Conservation (phyloP, 176 grass and related monocot genomes). For the Panicum miliaceum region DNA sequence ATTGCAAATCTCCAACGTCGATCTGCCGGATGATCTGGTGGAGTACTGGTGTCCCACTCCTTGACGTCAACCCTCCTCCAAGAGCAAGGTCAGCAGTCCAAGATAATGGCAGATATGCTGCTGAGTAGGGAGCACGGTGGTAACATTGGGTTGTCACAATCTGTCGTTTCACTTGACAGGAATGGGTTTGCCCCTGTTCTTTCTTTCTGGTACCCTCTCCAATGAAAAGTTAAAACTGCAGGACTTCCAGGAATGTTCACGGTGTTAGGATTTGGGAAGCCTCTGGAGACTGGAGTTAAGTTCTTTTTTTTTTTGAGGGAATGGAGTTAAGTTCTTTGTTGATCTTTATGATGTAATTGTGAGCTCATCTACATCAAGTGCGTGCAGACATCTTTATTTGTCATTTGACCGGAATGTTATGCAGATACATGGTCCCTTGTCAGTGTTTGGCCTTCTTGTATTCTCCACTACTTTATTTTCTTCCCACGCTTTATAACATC, state of each 20-base stretch:
- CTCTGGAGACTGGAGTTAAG: no score
- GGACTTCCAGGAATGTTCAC: conserved; percentile 10
- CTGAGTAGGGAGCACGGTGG: conserved; percentile 36
- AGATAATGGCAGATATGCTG: conserved; percentile 28
- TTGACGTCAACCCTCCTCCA: background rate
- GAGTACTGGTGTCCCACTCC: background rate
- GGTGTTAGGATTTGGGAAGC: background rate
- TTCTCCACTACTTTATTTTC: background rate
- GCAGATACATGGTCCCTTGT: background rate
- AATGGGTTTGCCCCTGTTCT: background rate
- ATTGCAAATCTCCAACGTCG: background rate
- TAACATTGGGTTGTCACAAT: background rate
- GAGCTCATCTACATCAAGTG: background rate
- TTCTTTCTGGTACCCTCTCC: background rate
- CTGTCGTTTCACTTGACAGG: background rate
- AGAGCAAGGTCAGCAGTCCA: conserved; percentile 17
- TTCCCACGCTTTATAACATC: background rate
- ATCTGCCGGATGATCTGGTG: background rate
- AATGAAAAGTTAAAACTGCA: background rate
- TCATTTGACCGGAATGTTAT: background rate
- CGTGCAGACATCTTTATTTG: conserved; percentile 13
- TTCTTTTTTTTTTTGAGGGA: no score
- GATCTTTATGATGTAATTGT: background rate
- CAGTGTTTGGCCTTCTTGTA: background rate
- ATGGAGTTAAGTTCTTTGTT: background rate